A percentile compares a stretch with the other conserved stretches of the same genome.
Evolutionary conservation across 2,329 filamentous ascomycete genomes (phyloP).

Genomic region (Arthrobotrys iridis): DNA sequence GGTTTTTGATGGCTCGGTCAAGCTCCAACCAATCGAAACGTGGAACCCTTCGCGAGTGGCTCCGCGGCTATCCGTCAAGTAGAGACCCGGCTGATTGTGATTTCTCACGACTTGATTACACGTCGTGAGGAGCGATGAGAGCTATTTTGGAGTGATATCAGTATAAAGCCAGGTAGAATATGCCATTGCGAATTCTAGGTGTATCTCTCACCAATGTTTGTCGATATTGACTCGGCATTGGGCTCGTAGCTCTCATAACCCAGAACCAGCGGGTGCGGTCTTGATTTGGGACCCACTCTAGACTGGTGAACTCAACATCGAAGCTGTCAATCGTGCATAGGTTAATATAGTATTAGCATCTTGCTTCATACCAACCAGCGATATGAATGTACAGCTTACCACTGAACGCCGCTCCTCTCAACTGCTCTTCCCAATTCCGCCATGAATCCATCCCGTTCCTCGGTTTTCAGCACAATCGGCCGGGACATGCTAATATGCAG

Average conservation of each 20-base stretch:
- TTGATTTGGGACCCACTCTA: conserved; percentile 75
- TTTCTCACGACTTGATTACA: conserved; percentile 72
- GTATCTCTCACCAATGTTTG: conserved; percentile 60
- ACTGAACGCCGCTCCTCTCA: conserved; percentile 61
- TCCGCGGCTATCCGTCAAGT: conserved; percentile 62
- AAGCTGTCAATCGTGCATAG: conserved; percentile 66
- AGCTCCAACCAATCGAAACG: conserved; percentile 86
- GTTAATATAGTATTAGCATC: conserved; percentile 57
- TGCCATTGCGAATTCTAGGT: conserved; percentile 55
- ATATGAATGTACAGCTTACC: conserved; percentile 63
- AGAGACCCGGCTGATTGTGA: conserved; percentile 77
- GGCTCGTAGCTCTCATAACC: conserved; percentile 71
- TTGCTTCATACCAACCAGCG: conserved; percentile 50
- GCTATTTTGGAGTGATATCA: conserved; percentile 62
- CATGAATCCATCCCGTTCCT: conserved; percentile 76
- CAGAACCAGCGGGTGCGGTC: conserved; percentile 82
- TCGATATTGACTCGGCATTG: conserved; percentile 56
- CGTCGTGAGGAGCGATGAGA: conserved; percentile 71
- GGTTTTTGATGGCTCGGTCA: conserved; percentile 67
- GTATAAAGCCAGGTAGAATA: conserved; percentile 18
- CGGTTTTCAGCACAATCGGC: conserved; percentile 77
- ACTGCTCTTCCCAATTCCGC: conserved; percentile 66
- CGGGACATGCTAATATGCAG: conserved; percentile 92
- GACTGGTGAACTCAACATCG: conserved; percentile 62
- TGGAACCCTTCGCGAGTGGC: conserved; percentile 72